phyloP scores from a whole-genome alignment of 2,329 filamentous ascomycete genomes.

The Parascedosporium putredinis region DNA sequence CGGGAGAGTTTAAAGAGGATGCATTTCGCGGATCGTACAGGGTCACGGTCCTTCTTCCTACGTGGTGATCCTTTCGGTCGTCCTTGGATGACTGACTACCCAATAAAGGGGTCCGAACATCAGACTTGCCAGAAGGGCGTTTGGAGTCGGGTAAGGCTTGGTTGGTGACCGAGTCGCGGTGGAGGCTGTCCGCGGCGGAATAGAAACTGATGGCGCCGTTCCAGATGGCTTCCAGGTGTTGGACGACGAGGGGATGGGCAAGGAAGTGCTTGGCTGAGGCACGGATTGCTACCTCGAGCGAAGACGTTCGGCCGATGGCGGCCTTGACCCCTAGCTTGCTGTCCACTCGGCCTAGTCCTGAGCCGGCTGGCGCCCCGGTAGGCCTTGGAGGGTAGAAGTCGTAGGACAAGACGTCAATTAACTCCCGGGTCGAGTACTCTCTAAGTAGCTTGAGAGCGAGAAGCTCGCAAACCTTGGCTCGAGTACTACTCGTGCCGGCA shows the following conservation, averaged over 20 bases:
- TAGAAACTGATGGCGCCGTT: constrained; percentile 92
- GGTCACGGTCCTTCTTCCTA: constrained; percentile 59
- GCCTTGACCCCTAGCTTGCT: constrained; percentile 34
- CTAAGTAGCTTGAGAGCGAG: constrained; percentile 81
- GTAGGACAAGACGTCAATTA: constrained; percentile 90
- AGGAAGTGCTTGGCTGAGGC: constrained; percentile 89
- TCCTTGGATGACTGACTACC: constrained; percentile 20
- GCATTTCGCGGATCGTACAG: constrained; percentile 86
- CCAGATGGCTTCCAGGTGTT: constrained; percentile 96
- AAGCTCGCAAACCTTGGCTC: constrained; percentile 82
- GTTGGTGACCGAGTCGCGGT: constrained; percentile 36
- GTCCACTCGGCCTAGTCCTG: constrained; percentile 19
- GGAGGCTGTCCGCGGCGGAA: constrained; percentile 74
- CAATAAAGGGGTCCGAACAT: constrained; percentile 42
- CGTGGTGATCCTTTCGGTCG: constrained; percentile 16
- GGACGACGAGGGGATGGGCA: constrained; percentile 81
- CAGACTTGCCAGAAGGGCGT: constrained; percentile 22
- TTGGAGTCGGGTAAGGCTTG: constrained; percentile 4
- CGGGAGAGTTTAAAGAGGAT: constrained; percentile 87
- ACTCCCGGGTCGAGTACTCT: constrained; percentile 78
- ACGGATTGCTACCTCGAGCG: constrained; percentile 84
- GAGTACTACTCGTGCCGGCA: constrained; percentile 70
- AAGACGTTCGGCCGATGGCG: constrained; percentile 69
- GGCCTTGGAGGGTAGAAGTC: constrained; percentile 91
- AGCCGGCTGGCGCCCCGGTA: constrained; percentile 37